phyloP scores from a whole-genome alignment of 257 asterid species.

The Handroanthus guayacan region DNA sequence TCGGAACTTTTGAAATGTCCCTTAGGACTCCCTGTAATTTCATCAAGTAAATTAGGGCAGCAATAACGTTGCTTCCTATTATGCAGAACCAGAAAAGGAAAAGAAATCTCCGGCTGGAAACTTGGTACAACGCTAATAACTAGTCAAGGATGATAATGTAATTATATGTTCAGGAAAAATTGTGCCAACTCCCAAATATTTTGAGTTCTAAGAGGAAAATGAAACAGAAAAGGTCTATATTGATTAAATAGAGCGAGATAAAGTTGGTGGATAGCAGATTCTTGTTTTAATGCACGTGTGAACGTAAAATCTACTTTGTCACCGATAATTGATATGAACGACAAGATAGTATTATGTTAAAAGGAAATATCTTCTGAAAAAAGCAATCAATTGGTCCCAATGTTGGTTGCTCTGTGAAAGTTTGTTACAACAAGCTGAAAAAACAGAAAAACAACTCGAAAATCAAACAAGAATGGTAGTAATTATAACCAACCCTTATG shows the following conservation, averaged over 20 bases:
- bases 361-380: not conserved
- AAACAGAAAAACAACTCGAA: not conserved
- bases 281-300: not conserved
- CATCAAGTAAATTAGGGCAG: slow-evolving; percentile 3
- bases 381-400: not conserved
- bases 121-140: not conserved
- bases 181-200: too few species aligned
- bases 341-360: not conserved
- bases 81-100: too few species aligned
- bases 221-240: too few species aligned
- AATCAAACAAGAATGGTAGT: not conserved
- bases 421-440: not conserved
- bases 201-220: too few species aligned
- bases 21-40: slow-evolving; percentile 79
- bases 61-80: not conserved
- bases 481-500: not conserved
- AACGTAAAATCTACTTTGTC: not conserved
- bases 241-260: too few species aligned
- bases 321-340: not conserved
- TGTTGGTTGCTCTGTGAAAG: not conserved
- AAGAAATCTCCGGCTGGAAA: too few species aligned
- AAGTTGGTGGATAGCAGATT: not conserved
- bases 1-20: slow-evolving; percentile 79
- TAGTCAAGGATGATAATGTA: not conserved
- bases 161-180: too few species aligned